Base-by-base conservation (phyloP, 257 asterid genomes). In the Cordia subcordata region DNA sequence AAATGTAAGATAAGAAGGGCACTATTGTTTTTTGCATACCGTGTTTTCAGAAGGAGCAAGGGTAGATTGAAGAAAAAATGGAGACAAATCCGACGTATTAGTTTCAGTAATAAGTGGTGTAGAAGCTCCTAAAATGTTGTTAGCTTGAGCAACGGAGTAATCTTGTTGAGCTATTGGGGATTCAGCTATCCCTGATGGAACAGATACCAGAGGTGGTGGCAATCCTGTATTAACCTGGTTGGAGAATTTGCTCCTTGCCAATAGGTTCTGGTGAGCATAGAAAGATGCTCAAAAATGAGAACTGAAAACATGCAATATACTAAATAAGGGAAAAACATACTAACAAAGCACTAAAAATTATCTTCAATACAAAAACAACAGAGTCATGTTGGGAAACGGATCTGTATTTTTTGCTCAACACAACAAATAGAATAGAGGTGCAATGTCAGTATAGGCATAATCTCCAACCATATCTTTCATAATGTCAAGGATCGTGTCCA, bases 81-180 rank as follows among this genome's bases (percentile, higher is more conserved):
- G 35, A 27, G 68, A 50, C 56, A 55, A 49, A 38, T 37, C 74
- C 14, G 44, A 37, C 53, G 49, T 44, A n/a, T 68, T 68, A 23
- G 66, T 63, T 56, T 73, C 75, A 51, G 73, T 58, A 37, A 60
- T 9, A 19, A 71, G n/a, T 38, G 68, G 66, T 35, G 49, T 22
- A 55, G 49, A 60, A 47, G 59, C 72, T 54, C 62, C 69, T 44
- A 61, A 33, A 47, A 49, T 57, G 37, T 38, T 15, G 10, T 16
- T 59, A 17, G 58, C 52, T 49, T 67, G 68, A 40, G 75, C 49
- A 53, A 22, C 23, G 17, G 72, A 66, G 61, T 70, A 22, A 50
- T 59, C 67, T 55, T 62, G 74, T 20, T 17, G 58, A 13, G 79
- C 23, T 64, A 61, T 55, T 11, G 56, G 57, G 14, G 74, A n/a